A percentile compares a stretch with the other conserved stretches of the same genome.
Evolutionary conservation across 1,139 yeast species (phyloP).

Genomic region (Candida dubliniensis): DNA sequence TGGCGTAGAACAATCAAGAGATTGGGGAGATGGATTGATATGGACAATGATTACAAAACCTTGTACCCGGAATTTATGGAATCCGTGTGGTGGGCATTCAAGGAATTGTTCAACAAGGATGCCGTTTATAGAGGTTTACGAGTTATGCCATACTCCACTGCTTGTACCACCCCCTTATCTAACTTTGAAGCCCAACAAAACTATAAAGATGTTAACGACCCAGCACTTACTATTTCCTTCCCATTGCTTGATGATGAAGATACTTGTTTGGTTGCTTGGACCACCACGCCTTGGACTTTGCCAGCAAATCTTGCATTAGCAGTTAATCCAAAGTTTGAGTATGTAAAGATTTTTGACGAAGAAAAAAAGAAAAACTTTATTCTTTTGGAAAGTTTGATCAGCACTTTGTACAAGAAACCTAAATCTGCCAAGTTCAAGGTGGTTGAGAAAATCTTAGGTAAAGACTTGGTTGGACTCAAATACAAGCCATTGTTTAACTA

Average conservation of each 20-base stretch:
- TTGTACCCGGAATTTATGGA: conserved; percentile 96
- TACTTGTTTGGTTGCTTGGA: conserved; percentile 92
- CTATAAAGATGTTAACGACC: conserved; percentile 95
- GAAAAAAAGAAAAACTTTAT: conserved; percentile 78
- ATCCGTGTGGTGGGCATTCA: conserved; percentile 99
- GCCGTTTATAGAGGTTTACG: conserved; percentile 92
- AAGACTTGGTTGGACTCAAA: conserved; percentile 71
- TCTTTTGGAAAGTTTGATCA: conserved; percentile 75
- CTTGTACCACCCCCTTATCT: conserved; percentile 92
- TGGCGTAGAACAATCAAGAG: conserved; percentile 94
- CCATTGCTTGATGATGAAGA: conserved; percentile 77
- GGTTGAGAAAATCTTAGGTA: conserved; percentile 77
- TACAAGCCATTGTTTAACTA: conserved; percentile 84
- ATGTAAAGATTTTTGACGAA: conserved; percentile 89
- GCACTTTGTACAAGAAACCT: conserved; percentile 90
- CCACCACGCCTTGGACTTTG: conserved; percentile 99
- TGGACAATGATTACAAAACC: conserved; percentile 97
- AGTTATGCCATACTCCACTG: conserved; percentile 99
- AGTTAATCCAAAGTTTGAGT: conserved; percentile 88
- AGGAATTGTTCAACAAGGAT: conserved; percentile 78
- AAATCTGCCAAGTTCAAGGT: conserved; percentile 83
- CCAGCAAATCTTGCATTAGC: conserved; percentile 93
- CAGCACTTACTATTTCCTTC: conserved; percentile 92
- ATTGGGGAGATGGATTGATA: conserved; percentile 98
- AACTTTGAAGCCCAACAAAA: conserved; percentile 98